Conservation (phyloP, 306 rosid genomes). For the Gastrolobium bilobum region DNA sequence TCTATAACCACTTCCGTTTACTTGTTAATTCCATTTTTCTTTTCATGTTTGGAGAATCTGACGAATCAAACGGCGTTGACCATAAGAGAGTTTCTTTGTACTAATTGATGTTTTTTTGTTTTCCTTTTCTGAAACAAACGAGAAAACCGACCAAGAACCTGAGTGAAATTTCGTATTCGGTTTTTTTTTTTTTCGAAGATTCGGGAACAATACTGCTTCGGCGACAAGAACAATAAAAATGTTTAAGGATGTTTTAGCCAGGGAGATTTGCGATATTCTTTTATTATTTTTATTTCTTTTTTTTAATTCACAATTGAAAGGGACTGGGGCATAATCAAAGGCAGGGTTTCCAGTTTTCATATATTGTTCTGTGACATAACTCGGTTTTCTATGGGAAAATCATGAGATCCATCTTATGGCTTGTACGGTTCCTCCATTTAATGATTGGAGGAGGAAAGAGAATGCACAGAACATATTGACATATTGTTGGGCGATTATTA, state of each 20-base stretch:
- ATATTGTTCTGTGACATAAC: background rate
- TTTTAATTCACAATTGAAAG: background rate
- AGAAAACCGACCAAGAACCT: background rate
- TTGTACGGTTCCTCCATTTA: conserved; percentile 16
- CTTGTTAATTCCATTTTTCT: conserved; percentile 6
- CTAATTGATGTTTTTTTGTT: background rate
- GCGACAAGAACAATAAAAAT: background rate
- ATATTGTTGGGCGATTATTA: conserved; percentile 13
- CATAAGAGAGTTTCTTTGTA: background rate
- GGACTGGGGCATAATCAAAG: background rate
- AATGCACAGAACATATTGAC: background rate
- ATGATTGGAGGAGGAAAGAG: background rate
- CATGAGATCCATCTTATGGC: conserved; percentile 34
- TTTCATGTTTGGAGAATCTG: background rate
- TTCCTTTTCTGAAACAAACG: background rate
- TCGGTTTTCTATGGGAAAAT: conserved; percentile 18
- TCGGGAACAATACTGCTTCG: background rate
- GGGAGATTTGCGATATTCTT: background rate
- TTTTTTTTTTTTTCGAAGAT: background rate
- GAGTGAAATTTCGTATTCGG: background rate
- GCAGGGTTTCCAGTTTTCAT: conserved; percentile 1
- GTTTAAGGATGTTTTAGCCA: background rate
- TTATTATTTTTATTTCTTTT: background rate
- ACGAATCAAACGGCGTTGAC: background rate
- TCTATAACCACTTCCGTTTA: background rate